Evolutionary conservation across 352 stramenopile genomes (phyloP), one percentile per base, ranked within the genome.

Genomic region (Elongisporangium prolatum): DNA sequence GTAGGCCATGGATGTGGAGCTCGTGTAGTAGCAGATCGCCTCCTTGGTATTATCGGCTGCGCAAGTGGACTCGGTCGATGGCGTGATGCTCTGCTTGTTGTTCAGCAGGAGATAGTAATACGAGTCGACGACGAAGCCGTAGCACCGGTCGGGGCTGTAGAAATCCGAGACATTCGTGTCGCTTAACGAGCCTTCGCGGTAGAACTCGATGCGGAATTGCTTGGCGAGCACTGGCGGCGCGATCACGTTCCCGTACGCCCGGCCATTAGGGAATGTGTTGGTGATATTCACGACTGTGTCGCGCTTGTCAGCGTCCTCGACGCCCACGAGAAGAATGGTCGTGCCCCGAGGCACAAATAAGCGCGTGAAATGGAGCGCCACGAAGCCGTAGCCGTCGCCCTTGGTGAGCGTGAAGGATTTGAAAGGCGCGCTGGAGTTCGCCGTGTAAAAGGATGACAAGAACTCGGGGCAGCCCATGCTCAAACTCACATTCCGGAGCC

Each of bases 41-140:
- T 87, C 75, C 25, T 74, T 64, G 13, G 80, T 73, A 60, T 89
- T 87, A 56, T 91, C 78, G n/a, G 63, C 64, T 8, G 67, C 73
- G 48, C 80, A 90, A 28, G 74, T 84, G 13, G 65, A 67, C 59
- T 88, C 77, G 14, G 60, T 66, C 3, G 64, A 80, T 38, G 70
- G 54, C 9, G 68, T 64, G 55, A 86, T 80, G 22, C 72, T 77
- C 50, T 65, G 70, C 14, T 56, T 48, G n/a, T 56, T 50, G 48
- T 84, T 64, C 48, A 75, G 61, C 24, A 84, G 63, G 6, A 73
- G 64, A 59, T 85, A 86, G 47, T 71, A 56, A 56, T 78, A 85
- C 47, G 37, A 71, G 61, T 86, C 74, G 14, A 76, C 61, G 20
- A 75, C 72, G 40, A 88, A 86, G n/a, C 75, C 78, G 48, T 70